Evolutionary conservation across 768 basidiomycete species (phyloP), one percentile per base, ranked within the genome.

Genomic region (Phanerodontia chrysosporium): DNA sequence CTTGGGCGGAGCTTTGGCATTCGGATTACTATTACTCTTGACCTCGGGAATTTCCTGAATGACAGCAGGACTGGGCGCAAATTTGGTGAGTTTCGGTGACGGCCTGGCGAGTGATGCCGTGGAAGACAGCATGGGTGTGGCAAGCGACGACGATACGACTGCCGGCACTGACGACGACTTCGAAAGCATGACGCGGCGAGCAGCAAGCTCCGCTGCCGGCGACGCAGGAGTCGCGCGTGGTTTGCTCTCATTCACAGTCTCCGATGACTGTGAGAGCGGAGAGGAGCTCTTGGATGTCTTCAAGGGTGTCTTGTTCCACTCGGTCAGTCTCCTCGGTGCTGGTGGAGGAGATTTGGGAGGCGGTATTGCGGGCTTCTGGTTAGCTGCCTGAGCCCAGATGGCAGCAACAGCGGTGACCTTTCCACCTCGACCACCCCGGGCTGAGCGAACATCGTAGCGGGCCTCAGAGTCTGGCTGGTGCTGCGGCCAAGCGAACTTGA

Each of bases 341-440:
- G 56, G 51, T 13, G 36, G 36, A 21, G 25, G 28, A 57, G 45
- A 13, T 32, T 48, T 39, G 2, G 56, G 55, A 6, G 42, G 30
- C n/a, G 46, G 22, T 7, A 39, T 6, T 28, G 44, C n/a, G 22
- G 61, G 35, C n/a, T 35, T 51, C n/a, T 29, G n/a, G 5, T 42
- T 25, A 9, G 45, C 65, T 57, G 3, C 65, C 48, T 83, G 74
- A 2, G 87, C 83, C 89, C 90, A 92, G 24, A 92, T 74, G 1
- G 89, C 81, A 0, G 87, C 83, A 0, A 90, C 87, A 3, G 89
- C 76, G 2, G 88, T 77, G 16, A 92, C 90, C 55, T 81, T 80
- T 13, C 90, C 91, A 2, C 91, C 90, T 45, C 80, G 75, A 1
- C 91, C 90, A 3, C 91, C 89, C 22, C 90, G 80, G 3, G 89